Percentiles rank a stretch among this genome's conserved stretches.
phyloP scores from a whole-genome alignment of 257 asterid species.

The Plantago elongata region DNA sequence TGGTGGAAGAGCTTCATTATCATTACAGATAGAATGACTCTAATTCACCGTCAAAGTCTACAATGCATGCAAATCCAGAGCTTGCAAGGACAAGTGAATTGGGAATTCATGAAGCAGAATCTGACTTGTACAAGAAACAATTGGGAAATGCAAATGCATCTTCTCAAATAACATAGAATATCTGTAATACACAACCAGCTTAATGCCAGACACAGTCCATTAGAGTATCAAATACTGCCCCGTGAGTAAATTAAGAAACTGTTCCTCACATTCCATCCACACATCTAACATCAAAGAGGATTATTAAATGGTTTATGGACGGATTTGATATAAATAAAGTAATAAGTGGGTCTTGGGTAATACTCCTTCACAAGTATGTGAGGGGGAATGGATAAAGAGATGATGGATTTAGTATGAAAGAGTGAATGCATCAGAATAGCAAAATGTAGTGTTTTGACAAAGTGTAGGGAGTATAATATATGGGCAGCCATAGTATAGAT shows the following conservation, averaged over 20 bases:
- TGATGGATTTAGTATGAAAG: too few relatives aligned
- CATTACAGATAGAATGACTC: background rate
- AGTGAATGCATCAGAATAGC: too few relatives aligned
- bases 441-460: too few relatives aligned
- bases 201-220: background rate
- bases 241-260: background rate
- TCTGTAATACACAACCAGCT: background rate
- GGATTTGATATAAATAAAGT: too few relatives aligned
- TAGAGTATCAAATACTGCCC: background rate
- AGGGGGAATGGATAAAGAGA: too few relatives aligned
- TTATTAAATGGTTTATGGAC: too few relatives aligned
- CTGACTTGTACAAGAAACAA: background rate
- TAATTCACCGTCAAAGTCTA: slow-evolving; percentile 4
- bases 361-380: too few relatives aligned
- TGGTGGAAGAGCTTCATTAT: background rate
- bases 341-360: too few relatives aligned
- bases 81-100: background rate
- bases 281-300: background rate
- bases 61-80: slow-evolving; percentile 1
- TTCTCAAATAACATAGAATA: background rate
- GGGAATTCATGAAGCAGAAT: background rate
- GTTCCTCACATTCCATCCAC: background rate
- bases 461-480: too few relatives aligned
- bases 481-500: too few relatives aligned
- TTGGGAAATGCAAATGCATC: slow-evolving; percentile 9